phyloP scores from a whole-genome alignment of 148 eudicot genomes.

The Hydrangea macrophylla region DNA sequence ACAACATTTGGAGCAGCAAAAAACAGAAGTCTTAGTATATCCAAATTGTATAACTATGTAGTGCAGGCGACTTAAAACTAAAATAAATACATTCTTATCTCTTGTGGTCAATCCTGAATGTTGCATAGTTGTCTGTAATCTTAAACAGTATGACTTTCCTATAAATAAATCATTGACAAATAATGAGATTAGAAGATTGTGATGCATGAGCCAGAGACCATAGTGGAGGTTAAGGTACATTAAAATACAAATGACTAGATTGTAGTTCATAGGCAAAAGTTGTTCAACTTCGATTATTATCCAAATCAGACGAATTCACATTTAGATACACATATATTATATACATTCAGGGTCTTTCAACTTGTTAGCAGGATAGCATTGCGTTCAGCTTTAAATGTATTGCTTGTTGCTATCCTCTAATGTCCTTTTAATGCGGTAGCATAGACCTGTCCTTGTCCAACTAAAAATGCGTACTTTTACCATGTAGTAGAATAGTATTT shows the following conservation, averaged over 20 bases:
- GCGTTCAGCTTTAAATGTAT: too few relatives aligned
- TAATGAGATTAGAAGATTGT: slow-evolving; percentile 25
- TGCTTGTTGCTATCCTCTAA: too few relatives aligned
- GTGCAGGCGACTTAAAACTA: slow-evolving; percentile 11
- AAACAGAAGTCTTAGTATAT: slow-evolving; percentile 4
- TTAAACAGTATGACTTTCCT: slow-evolving; percentile 30
- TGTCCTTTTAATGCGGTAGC: too few relatives aligned
- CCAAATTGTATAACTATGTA: background rate
- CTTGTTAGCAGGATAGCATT: too few relatives aligned
- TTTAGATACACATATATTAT: background rate
- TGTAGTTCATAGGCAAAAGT: background rate
- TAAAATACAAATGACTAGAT: background rate
- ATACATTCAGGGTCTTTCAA: too few relatives aligned
- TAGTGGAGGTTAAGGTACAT: slow-evolving; percentile 2
- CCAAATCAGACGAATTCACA: background rate
- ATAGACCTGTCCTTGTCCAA: too few relatives aligned
- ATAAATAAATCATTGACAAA: slow-evolving; percentile 29
- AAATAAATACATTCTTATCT: slow-evolving; percentile 31
- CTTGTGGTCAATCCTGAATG: slow-evolving; percentile 31
- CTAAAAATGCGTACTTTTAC: too few relatives aligned
- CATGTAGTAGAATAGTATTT: too few relatives aligned
- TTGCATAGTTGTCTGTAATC: slow-evolving; percentile 30
- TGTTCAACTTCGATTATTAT: background rate
- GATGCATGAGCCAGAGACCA: slow-evolving; percentile 9
- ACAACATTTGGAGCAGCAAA: slow-evolving; percentile 8